Evolutionary conservation across 148 eudicot species (phyloP).

Genomic region (Nepenthes mirabilis): DNA sequence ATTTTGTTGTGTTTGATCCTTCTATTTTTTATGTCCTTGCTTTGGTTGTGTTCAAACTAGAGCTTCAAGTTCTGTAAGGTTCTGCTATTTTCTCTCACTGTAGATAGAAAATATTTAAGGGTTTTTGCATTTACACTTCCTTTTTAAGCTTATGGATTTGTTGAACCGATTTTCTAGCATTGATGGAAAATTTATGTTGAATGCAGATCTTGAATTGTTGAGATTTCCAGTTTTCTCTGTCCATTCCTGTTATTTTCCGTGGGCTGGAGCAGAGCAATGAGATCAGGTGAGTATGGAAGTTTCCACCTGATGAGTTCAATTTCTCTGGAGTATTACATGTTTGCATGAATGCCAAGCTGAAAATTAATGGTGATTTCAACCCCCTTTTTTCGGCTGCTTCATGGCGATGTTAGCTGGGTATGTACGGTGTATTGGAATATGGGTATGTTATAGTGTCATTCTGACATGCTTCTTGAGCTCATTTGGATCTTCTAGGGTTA

Average conservation of each 20-base stretch:
- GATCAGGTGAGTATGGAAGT: constrained; percentile 25
- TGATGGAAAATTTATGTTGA: constrained; percentile 6
- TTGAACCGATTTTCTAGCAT: background rate
- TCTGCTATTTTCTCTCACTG: background rate
- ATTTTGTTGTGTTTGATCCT: no score
- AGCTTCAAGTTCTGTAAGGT: constrained; percentile 22
- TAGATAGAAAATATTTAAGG: background rate
- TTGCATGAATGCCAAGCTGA: constrained; percentile 3
- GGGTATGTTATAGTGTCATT: no score
- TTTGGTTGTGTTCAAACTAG: constrained; percentile 9
- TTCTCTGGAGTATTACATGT: background rate
- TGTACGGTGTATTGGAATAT: no score
- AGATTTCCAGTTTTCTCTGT: constrained; percentile 1
- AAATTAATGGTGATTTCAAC: background rate
- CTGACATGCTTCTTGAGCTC: no score
- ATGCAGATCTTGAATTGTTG: constrained; percentile 16
- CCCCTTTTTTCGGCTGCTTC: no score
- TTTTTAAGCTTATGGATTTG: constrained; percentile 1
- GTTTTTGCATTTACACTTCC: background rate
- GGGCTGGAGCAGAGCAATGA: constrained; percentile 25
- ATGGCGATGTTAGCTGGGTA: no score
- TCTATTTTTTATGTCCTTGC: no score
- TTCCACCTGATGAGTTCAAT: background rate
- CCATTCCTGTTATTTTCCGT: constrained; percentile 7
- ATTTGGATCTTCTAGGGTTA: no score